phyloP scores from a whole-genome alignment of 2,329 filamentous ascomycete species.

The Phialemonium atrogriseum region DNA sequence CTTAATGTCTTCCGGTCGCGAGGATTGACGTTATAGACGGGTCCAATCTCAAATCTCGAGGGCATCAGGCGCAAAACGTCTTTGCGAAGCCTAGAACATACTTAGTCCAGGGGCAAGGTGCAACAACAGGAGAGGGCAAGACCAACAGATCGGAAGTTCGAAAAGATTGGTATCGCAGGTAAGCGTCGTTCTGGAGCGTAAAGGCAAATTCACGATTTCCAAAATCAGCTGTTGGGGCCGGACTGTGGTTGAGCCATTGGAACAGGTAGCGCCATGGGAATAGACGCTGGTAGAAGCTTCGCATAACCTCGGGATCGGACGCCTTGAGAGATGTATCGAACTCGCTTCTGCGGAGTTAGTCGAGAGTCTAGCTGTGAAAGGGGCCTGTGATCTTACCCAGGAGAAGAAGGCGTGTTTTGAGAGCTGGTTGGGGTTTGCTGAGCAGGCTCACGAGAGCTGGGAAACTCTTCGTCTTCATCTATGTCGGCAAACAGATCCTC shows the following conservation, averaged over 20 bases:
- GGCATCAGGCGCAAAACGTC: slow-evolving; percentile 84
- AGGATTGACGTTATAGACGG: slow-evolving; percentile 91
- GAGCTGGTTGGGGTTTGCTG: slow-evolving; percentile 28
- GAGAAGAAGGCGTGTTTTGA: slow-evolving; percentile 31
- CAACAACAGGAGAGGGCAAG: neutral
- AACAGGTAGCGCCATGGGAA: slow-evolving; percentile 94
- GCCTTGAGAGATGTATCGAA: slow-evolving; percentile 30
- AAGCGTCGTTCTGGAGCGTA: slow-evolving; percentile 85
- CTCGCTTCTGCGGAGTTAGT: no score
- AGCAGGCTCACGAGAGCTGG: slow-evolving; percentile 33
- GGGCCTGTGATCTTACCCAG: slow-evolving; percentile 14
- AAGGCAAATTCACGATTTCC: slow-evolving; percentile 92
- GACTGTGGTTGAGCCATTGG: slow-evolving; percentile 95
- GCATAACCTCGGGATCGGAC: slow-evolving; percentile 74
- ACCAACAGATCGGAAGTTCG: slow-evolving; percentile 43
- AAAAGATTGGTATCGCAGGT: slow-evolving; percentile 79
- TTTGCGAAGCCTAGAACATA: slow-evolving; percentile 61
- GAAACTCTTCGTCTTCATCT: slow-evolving; percentile 55
- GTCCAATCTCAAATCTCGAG: slow-evolving; percentile 94
- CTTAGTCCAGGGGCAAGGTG: slow-evolving; percentile 5
- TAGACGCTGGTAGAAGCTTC: slow-evolving; percentile 88
- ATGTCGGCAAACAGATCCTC: slow-evolving; percentile 52
- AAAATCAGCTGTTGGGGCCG: slow-evolving; percentile 80
- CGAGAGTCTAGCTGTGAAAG: no score
- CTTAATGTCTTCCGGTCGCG: slow-evolving; percentile 83